Evolutionary conservation across 2,329 filamentous ascomycete species (phyloP).

Genomic region (Elsinoe batatas): DNA sequence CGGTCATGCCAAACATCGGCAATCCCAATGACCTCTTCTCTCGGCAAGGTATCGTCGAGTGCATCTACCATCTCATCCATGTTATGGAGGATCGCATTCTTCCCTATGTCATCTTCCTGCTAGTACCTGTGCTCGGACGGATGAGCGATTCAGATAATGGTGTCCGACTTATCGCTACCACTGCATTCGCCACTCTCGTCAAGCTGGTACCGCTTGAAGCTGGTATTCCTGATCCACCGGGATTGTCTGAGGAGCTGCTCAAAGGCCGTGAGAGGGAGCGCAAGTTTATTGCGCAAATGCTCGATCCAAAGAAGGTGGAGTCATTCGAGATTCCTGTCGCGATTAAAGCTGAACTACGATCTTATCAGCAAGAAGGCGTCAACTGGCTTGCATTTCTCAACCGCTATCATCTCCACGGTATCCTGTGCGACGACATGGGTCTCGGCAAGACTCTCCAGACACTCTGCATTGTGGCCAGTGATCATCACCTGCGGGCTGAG

Average conservation of each 20-base stretch:
- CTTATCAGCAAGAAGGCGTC: constrained; percentile 96
- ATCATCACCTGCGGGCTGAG: constrained; percentile 86
- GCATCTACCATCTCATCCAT: constrained; percentile 91
- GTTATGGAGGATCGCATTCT: constrained; percentile 96
- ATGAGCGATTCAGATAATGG: constrained; percentile 99
- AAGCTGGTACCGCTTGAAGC: constrained; percentile 95
- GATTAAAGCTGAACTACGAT: constrained; percentile 92
- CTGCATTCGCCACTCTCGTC: constrained; percentile 91
- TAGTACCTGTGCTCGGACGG: constrained; percentile 88
- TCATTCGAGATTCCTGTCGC: constrained; percentile 86
- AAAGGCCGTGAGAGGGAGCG: constrained; percentile 87
- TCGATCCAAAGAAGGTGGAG: constrained; percentile 95
- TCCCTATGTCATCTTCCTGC: constrained; percentile 97
- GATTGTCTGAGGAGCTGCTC: constrained; percentile 77
- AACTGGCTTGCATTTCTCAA: constrained; percentile 99
- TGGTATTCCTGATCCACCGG: constrained; percentile 91
- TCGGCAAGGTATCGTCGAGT: constrained; percentile 89
- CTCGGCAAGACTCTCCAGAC: constrained; percentile 96
- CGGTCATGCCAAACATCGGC: constrained; percentile 82
- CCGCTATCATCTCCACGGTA: constrained; percentile 93
- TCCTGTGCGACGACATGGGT: constrained; percentile 98
- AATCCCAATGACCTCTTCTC: constrained; percentile 81
- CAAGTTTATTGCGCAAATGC: constrained; percentile 91
- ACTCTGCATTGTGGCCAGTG: constrained; percentile 93
- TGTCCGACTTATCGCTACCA: constrained; percentile 86